Evolutionary conservation across 2,329 filamentous ascomycete species (phyloP).

Genomic region (Coniochaeta pulveracea): DNA sequence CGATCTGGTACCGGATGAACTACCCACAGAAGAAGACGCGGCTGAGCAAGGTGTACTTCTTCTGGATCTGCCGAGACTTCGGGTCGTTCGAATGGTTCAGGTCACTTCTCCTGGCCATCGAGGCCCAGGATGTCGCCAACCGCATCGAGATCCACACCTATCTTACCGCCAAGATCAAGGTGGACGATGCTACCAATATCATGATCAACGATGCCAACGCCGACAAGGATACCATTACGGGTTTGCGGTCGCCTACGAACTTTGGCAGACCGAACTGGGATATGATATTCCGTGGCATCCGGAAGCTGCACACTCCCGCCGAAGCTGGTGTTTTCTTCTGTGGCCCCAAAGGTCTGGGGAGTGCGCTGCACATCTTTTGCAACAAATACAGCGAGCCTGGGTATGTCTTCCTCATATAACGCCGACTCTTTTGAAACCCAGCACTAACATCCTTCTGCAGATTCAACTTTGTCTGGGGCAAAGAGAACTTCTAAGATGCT

Average conservation of each 20-base stretch:
- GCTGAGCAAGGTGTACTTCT: conserved; percentile 80
- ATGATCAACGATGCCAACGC: conserved; percentile 86
- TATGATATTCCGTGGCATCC: conserved; percentile 75
- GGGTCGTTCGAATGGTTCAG: conserved; percentile 86
- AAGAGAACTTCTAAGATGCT: conserved; percentile 50
- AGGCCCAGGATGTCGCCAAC: conserved; percentile 74
- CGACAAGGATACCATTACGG: conserved; percentile 76
- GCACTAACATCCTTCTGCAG: conserved; percentile 23
- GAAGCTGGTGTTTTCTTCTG: conserved; percentile 79
- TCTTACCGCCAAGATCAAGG: conserved; percentile 76
- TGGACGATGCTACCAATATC: conserved; percentile 78
- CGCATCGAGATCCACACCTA: conserved; percentile 86
- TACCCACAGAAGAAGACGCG: conserved; percentile 71
- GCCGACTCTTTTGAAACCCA: conserved; percentile 7
- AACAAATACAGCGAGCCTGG: conserved; percentile 81
- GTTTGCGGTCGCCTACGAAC: conserved; percentile 70
- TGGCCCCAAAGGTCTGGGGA: conserved; percentile 70
- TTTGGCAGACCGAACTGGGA: conserved; percentile 85
- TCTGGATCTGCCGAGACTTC: conserved; percentile 86
- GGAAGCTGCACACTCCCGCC: conserved; percentile 63
- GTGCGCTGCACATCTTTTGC: conserved; percentile 68
- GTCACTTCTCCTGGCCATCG: conserved; percentile 71
- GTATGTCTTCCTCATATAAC: conserved; percentile 36
- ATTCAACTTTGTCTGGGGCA: conserved; percentile 57
- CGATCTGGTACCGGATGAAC: conserved; percentile 90